Conservation (phyloP, 139 green algal species). For the Nannochloris sp. region DNA sequence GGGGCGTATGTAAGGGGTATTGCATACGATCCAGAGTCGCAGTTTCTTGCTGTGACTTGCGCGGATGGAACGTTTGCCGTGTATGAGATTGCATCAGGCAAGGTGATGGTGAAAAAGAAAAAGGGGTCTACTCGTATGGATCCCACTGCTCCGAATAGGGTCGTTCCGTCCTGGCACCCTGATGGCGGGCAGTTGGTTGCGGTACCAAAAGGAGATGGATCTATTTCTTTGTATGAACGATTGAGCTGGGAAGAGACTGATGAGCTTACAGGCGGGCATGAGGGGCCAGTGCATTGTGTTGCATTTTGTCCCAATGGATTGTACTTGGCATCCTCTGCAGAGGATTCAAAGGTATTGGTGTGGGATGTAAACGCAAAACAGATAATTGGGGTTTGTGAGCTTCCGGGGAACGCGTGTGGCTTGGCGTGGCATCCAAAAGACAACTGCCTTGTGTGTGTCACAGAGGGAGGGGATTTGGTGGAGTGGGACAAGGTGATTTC, state of each 20-base stretch:
- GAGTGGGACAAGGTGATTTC: constrained; percentile 57
- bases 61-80: constrained; percentile 54
- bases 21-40: constrained; percentile 69
- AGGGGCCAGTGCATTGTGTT: constrained; percentile 31
- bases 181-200: constrained; percentile 59
- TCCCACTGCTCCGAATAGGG: constrained; percentile 8
- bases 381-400: constrained; percentile 11
- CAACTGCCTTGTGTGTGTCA: constrained; percentile 58
- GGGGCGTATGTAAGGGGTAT: constrained; percentile 54
- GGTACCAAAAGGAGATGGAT: constrained; percentile 27
- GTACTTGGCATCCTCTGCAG: constrained; percentile 53
- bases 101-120: constrained; percentile 18
- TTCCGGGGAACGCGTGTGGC: constrained; percentile 23
- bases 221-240: constrained; percentile 54
- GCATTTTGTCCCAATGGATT: constrained; percentile 73
- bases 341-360: constrained; percentile 52
- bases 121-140: constrained; percentile 31
- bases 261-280: constrained; percentile 33
- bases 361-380: constrained; percentile 48
- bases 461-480: constrained; percentile 42
- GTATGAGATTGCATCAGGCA: constrained; percentile 44
- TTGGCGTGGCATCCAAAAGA: constrained; percentile 57
- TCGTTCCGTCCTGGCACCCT: constrained; percentile 50
- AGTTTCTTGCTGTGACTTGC: constrained; percentile 48
- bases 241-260: constrained; percentile 43